Conservation (phyloP, 2,329 filamentous ascomycete species). For the Aspergillus felis region DNA sequence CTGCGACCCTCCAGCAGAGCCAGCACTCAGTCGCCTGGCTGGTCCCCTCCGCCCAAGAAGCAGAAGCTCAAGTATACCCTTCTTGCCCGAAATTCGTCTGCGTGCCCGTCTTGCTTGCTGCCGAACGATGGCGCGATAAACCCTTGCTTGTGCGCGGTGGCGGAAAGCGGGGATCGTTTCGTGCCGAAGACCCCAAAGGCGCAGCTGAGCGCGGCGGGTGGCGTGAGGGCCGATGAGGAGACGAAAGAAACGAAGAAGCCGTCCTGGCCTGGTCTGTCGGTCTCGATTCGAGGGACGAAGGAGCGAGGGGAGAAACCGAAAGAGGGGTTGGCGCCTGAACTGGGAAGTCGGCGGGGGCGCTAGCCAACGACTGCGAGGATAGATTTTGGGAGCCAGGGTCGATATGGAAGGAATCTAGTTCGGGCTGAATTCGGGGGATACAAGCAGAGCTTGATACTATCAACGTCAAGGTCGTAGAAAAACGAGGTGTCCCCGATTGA, state of each 20-base stretch:
- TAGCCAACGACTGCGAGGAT: conserved; percentile 17
- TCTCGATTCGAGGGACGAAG: conserved; percentile 14
- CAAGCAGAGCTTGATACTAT: neutral
- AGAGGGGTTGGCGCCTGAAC: conserved; percentile 13
- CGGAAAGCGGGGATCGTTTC: conserved; percentile 69
- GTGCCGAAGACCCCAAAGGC: conserved; percentile 67
- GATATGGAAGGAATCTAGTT: neutral
- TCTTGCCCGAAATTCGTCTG: conserved; percentile 31
- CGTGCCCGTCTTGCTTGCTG: conserved; percentile 56
- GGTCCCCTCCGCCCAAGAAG: conserved; percentile 20
- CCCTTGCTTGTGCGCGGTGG: conserved; percentile 66
- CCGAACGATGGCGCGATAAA: conserved; percentile 70
- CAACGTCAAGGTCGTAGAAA: neutral
- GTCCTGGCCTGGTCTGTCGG: conserved; percentile 13
- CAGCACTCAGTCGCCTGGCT: conserved; percentile 6
- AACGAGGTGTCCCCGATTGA: neutral
- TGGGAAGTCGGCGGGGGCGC: conserved; percentile 14
- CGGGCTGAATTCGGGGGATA: neutral
- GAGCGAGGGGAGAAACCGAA: conserved; percentile 11
- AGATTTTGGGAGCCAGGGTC: conserved; percentile 26
- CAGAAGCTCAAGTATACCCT: conserved; percentile 23
- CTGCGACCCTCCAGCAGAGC: conserved; percentile 3
- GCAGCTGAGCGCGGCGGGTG: conserved; percentile 61
- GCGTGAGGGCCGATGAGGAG: conserved; percentile 63
- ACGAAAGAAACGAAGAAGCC: conserved; percentile 49